phyloP scores from a whole-genome alignment of 345 rosid species.

The Geranium brycei region DNA sequence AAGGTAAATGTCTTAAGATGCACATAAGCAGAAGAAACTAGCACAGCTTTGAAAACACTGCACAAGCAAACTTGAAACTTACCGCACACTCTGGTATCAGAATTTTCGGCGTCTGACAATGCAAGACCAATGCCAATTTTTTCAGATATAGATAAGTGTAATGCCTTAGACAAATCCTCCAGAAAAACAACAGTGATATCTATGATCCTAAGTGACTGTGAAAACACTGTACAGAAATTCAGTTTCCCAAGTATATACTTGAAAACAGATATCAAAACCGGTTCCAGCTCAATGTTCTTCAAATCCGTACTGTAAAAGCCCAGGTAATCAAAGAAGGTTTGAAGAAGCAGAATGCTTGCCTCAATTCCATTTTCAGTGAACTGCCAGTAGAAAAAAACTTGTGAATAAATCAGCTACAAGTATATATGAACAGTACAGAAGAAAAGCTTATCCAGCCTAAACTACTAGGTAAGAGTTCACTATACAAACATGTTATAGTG shows the following conservation, averaged over 20 bases:
- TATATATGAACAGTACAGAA: background rate
- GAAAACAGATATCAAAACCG: conserved; percentile 34
- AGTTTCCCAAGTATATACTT: conserved; percentile 42
- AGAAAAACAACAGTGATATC: conserved; percentile 38
- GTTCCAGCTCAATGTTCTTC: conserved; percentile 32
- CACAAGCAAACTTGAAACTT: conserved; percentile 10
- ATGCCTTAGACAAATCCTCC: conserved; percentile 28
- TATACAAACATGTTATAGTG: background rate
- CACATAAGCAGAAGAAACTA: background rate
- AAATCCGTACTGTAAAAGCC: conserved; percentile 27
- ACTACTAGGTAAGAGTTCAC: background rate
- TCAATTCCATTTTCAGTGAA: conserved; percentile 51
- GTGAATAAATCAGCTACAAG: background rate
- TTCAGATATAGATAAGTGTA: conserved; percentile 47
- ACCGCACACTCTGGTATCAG: conserved; percentile 42
- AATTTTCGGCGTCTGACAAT: conserved; percentile 44
- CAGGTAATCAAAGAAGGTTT: conserved; percentile 49
- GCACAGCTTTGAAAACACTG: background rate
- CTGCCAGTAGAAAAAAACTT: conserved; percentile 20
- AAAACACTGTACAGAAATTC: conserved; percentile 49
- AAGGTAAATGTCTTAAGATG: background rate
- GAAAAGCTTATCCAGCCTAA: background rate
- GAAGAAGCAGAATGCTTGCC: conserved; percentile 45
- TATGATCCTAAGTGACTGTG: conserved; percentile 34
- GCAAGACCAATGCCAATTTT: conserved; percentile 66